Percentiles rank a stretch among this genome's conserved stretches.
These are phyloP conservation scores for Scolecobasidium constrictum DNA, from an alignment of 2,329 filamentous ascomycete species.

Conservation along the genomic window DNA sequence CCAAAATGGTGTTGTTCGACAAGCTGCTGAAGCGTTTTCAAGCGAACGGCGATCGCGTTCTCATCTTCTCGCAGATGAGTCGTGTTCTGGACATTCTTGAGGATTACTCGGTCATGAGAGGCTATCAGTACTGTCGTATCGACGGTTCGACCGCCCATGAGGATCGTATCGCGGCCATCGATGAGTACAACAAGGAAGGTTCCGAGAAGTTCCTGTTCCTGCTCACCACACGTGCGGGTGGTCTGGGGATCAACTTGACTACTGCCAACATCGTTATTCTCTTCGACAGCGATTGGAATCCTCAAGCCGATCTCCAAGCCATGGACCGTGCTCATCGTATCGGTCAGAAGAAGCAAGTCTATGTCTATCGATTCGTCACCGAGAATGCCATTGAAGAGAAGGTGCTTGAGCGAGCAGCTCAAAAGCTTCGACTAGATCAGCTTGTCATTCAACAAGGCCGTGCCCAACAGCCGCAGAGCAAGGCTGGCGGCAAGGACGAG, in stretches of 20 bases:
- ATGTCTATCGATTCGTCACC: slow-evolving; percentile 93
- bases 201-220: slow-evolving; percentile 97
- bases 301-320: slow-evolving; percentile 92
- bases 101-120: slow-evolving; percentile 93
- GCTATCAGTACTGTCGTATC: slow-evolving; percentile 93
- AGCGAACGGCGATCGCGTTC: slow-evolving; percentile 80
- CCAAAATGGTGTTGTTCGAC: slow-evolving; percentile 96
- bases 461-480: slow-evolving; percentile 71
- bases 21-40: slow-evolving; percentile 77
- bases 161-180: slow-evolving; percentile 92
- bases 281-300: slow-evolving; percentile 98
- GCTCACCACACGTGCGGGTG: slow-evolving; percentile 88
- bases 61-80: slow-evolving; percentile 99
- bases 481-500: slow-evolving; percentile 90
- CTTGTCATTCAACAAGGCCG: slow-evolving; percentile 97
- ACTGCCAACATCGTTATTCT: slow-evolving; percentile 90
- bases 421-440: slow-evolving; percentile 92
- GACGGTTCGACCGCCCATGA: slow-evolving; percentile 95
- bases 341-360: slow-evolving; percentile 94
- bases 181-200: slow-evolving; percentile 92
- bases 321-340: slow-evolving; percentile 99
- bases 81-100: slow-evolving; percentile 93
- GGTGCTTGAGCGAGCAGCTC: slow-evolving; percentile 88
- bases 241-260: slow-evolving; percentile 92
- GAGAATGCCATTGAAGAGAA: slow-evolving; percentile 99